Evolutionary conservation across 129 eudicot species (phyloP).

Genomic region (Helianthus annuus): HanXRQr2.0-SUNRISE NC_035447.2:106063853-106064352

Average conservation of each 20-base stretch:
- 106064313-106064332: conserved; percentile 75
- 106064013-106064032: background rate
- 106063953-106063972: no score
- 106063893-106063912: background rate
- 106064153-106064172: conserved; percentile 89
- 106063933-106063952: background rate
- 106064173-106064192: conserved; percentile 85
- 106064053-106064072: background rate
- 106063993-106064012: background rate
- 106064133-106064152: background rate
- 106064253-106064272: conserved; percentile 79
- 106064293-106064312: conserved; percentile 74
- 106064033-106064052: background rate
- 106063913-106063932: background rate
- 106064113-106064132: background rate
- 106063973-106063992: no score
- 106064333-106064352: conserved; percentile 57
- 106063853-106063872: no score
- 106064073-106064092: background rate
- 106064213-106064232: conserved; percentile 68
- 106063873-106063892: no score
- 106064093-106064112: background rate
- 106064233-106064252: conserved; percentile 71
- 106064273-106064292: conserved; percentile 92
- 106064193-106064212: conserved; percentile 75